Evolutionary conservation across 257 asterid species (phyloP).

Genomic region (Capsicum baccatum): DNA sequence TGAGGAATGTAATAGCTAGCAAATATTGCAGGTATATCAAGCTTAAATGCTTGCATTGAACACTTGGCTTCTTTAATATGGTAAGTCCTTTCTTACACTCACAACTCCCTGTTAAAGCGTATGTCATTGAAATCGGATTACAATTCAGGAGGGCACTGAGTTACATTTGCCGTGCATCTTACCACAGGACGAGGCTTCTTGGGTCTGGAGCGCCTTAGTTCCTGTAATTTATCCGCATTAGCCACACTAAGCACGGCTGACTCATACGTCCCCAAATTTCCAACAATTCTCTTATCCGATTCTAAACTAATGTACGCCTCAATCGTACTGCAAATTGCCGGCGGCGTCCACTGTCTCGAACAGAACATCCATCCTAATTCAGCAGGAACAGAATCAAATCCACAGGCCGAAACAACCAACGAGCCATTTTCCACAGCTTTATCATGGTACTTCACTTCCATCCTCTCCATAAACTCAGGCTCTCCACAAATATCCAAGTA

Average conservation of each 20-base stretch:
- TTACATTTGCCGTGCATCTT: not conserved
- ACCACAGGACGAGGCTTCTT: conserved; percentile 69
- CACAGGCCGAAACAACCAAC: conserved; percentile 80
- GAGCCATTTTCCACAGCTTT: conserved; percentile 68
- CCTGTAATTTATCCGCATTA: conserved; percentile 55
- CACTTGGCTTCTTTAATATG: too few relatives aligned
- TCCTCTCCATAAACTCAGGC: conserved; percentile 89
- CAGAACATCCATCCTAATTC: conserved; percentile 76
- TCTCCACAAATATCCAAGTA: conserved; percentile 86
- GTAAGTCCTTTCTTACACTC: too few relatives aligned
- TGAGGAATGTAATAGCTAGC: not conserved
- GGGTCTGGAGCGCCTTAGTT: conserved; percentile 68
- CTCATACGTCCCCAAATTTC: conserved; percentile 77
- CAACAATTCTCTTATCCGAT: conserved; percentile 57
- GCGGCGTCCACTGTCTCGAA: conserved; percentile 63
- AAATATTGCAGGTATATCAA: not conserved
- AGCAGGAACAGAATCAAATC: conserved; percentile 86
- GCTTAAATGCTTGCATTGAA: not conserved
- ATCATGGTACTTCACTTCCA: conserved; percentile 65
- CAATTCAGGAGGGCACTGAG: not conserved
- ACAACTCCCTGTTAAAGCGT: not conserved
- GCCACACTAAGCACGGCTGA: conserved; percentile 90
- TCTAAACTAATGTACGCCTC: conserved; percentile 84
- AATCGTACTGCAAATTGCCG: conserved; percentile 53
- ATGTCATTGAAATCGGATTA: not conserved